Evolutionary conservation across 345 rosid species (phyloP), one percentile per base, ranked within the genome.

Genomic region (Pistacia vera): DNA sequence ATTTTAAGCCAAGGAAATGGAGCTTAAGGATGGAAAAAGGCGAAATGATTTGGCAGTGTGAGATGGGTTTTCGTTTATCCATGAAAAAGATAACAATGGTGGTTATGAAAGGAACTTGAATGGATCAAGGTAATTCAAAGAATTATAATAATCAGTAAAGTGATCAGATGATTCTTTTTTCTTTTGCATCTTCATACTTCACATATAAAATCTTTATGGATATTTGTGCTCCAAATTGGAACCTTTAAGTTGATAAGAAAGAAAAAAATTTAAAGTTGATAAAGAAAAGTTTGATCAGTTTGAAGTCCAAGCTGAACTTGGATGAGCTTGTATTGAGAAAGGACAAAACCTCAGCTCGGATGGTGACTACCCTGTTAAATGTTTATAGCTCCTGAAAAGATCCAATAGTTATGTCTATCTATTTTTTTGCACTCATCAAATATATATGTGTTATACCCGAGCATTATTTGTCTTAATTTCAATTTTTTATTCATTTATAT

Each of bases 91-190:
- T 25, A 25, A 25, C 25, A 25, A 25, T 25, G 0, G 25, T 71
- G 98, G 98, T 65, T 93, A 84, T 51, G 98, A 95, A 81, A 89
- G 97, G 81, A 95, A 93, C 88, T 87, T 90, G 78, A 95, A 95
- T 65, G 98, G 98, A 60, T 85, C 97, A 64, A 89, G 92, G 97
- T 95, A 81, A 66, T 51, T 64, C 61, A 28, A n/a, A n/a, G 70
- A 66, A 66, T 66, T 7, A 66, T 49, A 48, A 49, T 71, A 63
- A 54, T 38, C 25, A 44, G 57, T 14, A 36, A 52, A 74, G 59
- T 70, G 35, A 44, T 55, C 11, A 38, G 16, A 46, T 20, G 11
- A 30, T 73, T 66, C 49, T 4, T 30, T n/a, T 41, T 77, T 57
- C 51, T 44, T 22, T 30, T 33, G 48, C 14, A 35, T 80, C 30